A percentile compares a stretch with the other conserved stretches of the same genome.
These are phyloP conservation scores for Fomitopsis palustris DNA, from an alignment of 1,284 basidiomycete genomes.

Conservation along the genomic window DNA sequence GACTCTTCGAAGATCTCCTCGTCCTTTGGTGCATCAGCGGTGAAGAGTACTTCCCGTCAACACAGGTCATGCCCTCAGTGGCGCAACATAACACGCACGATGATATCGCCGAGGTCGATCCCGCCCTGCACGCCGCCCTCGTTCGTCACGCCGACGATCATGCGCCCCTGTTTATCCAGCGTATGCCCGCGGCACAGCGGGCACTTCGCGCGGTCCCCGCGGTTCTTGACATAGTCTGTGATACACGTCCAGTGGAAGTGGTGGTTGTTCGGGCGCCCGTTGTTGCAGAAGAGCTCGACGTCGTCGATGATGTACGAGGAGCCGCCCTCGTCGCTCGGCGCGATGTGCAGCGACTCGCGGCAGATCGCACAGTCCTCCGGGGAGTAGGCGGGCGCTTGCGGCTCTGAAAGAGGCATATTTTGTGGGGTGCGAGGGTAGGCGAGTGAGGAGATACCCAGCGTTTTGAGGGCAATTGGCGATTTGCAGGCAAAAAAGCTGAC, in stretches of 20 bases:
- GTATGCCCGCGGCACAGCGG: not conserved
- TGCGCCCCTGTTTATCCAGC: not conserved
- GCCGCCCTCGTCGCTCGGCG: not conserved
- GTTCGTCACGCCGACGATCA: not conserved
- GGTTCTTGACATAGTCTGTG: not conserved
- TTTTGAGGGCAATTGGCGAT: too few species aligned
- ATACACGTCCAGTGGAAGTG: conserved; percentile 1
- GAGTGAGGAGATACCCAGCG: too few species aligned
- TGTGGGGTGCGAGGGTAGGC: not conserved
- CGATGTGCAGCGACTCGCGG: not conserved
- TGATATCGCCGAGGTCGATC: not conserved
- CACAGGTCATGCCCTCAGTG: too few species aligned
- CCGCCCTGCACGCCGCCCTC: conserved; percentile 1
- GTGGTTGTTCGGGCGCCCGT: not conserved
- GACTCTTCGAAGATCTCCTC: not conserved
- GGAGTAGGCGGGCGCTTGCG: not conserved
- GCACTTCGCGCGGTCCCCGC: not conserved
- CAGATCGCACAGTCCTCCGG: not conserved
- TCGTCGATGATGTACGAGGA: not conserved
- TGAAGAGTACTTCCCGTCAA: not conserved
- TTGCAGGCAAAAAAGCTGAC: too few species aligned
- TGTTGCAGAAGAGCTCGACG: conserved; percentile 1
- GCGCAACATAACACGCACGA: not conserved
- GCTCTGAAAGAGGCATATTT: not conserved
- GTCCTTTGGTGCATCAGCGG: not conserved